Conservation (phyloP, 805 yeast species). For the Monosporozyma unispora region DNA sequence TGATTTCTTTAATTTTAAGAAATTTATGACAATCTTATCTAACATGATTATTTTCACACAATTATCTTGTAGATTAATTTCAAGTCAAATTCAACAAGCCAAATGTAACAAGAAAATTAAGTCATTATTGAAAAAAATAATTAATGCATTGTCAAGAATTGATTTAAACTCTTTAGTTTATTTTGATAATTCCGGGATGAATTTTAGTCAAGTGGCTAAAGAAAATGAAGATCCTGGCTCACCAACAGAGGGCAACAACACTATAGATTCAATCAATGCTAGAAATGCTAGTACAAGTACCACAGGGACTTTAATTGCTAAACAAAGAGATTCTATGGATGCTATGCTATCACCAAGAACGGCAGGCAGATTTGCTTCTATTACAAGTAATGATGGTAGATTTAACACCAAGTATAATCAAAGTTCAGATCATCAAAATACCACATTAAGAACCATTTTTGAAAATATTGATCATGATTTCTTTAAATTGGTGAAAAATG, state of each 20-base stretch:
- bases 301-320: conserved; percentile 9
- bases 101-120: conserved; percentile 41
- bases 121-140: conserved; percentile 42
- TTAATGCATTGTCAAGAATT: conserved; percentile 50
- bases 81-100: conserved; percentile 40
- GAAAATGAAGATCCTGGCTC: background rate
- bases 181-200: conserved; percentile 20
- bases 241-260: background rate
- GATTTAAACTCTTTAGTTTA: conserved; percentile 59
- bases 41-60: conserved; percentile 46
- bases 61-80: conserved; percentile 45
- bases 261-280: background rate
- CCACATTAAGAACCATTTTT: background rate
- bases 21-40: conserved; percentile 46
- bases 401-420: background rate
- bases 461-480: conserved; percentile 23
- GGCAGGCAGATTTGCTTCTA: background rate
- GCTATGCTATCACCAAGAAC: background rate
- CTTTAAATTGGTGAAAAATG: conserved; percentile 24
- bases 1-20: conserved; percentile 43
- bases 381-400: background rate
- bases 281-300: conserved; percentile 16
- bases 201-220: background rate
- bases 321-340: conserved; percentile 2
- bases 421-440: background rate